Base-by-base conservation (phyloP, 2,329 filamentous ascomycete genomes). In the Phialemoniopsis sp. region DNA sequence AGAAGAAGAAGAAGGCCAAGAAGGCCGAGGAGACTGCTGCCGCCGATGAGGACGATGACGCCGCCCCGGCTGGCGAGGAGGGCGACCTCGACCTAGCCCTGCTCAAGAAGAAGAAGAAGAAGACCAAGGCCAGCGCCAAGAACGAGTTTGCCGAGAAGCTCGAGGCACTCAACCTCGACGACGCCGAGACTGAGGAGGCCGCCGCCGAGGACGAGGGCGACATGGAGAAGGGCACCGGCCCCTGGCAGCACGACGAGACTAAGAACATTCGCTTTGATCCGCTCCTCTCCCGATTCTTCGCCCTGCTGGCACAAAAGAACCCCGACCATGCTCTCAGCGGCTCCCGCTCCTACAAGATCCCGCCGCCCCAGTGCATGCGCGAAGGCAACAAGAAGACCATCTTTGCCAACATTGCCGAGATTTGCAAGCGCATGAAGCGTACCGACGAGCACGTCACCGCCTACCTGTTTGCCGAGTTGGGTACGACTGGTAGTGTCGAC, bases 301-400 rank as follows among this genome's bases (percentile, higher is more conserved):
- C 80, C 60, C 85, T 95, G 51, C 82, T 98, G 48, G 83, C 93
- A 66, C 87, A 91, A 68, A 90, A 94, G 76, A 95, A 98, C 74
- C 93, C 93, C 54, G 93, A 98, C 63, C 85, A 97, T 58, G 85
- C 91, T 49, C 85, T 87, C 47, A 87, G 82, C 62, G 89, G 89
- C 51, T 82, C 83, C 58, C 93, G 89, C 77, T 94, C 87, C 67
- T 98, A 97, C 82, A 97, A 97, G 82, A 98, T 98, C 54, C 93
- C 93, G 38, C 93, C 93, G 38, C 93, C 93, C 37, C 93, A 98
- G 74, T 97, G 93, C 72, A 82, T 97, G 60, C 90, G 93, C 72
- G 93, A 98, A 89, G 93, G 93, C 64, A 98, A 98, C 82, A 94
- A 95, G 81, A 95, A 95, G 84, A 98, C 93, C 47, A 95, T 98